Percentiles rank a stretch among this genome's conserved stretches.
phyloP scores from a whole-genome alignment of 169 alveolate species.

The Cyclospora cayetanensis region DNA sequence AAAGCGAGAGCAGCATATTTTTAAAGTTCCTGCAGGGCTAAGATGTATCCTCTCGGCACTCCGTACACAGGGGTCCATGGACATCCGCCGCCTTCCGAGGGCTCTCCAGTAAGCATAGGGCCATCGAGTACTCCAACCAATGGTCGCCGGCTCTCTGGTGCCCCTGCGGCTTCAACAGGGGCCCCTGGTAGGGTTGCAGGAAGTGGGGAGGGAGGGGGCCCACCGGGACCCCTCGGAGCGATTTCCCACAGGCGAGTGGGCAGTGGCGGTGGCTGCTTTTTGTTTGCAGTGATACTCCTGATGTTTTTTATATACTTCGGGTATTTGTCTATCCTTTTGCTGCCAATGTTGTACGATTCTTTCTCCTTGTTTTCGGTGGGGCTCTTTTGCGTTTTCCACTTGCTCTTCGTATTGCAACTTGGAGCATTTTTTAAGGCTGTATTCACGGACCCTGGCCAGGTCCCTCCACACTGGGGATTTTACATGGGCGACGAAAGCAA shows the following conservation, averaged over 20 bases:
- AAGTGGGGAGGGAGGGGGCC: neutral
- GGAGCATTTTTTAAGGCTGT: slow-evolving; percentile 49
- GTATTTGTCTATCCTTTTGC: neutral
- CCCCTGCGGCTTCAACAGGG: neutral
- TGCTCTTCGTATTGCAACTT: slow-evolving; percentile 38
- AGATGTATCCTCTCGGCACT: neutral
- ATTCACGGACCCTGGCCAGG: slow-evolving; percentile 96
- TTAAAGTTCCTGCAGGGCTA: no score
- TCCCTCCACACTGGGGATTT: slow-evolving; percentile 96
- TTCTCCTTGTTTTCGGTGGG: neutral
- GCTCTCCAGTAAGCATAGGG: neutral
- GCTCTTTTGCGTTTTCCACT: slow-evolving; percentile 21
- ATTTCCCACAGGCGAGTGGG: neutral
- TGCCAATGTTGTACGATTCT: neutral
- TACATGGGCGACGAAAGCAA: slow-evolving; percentile 97
- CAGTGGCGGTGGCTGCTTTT: slow-evolving; percentile 5
- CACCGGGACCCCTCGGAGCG: neutral
- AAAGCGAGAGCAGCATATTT: no score
- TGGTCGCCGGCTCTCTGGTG: neutral
- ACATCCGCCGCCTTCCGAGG: neutral
- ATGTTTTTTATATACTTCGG: slow-evolving; percentile 15
- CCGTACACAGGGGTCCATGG: neutral
- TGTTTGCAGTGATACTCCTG: slow-evolving; percentile 44
- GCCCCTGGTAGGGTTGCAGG: neutral
- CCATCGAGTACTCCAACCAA: neutral